Evolutionary conservation across 2,329 filamentous ascomycete genomes (phyloP).

Genomic region (Sporothrix globosa): DNA sequence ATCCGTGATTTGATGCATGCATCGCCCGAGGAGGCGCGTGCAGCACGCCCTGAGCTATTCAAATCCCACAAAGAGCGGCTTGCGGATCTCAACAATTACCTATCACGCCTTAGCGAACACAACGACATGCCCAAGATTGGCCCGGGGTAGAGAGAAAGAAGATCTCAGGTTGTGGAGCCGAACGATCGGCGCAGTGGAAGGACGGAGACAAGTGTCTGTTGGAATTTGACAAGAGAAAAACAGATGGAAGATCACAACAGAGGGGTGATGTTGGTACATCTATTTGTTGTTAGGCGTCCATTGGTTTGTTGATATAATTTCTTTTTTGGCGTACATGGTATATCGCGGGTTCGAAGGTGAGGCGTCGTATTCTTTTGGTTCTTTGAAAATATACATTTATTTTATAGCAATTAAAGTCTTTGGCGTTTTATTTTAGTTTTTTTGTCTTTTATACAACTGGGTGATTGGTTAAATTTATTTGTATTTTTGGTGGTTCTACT

Average conservation of each 20-base stretch:
- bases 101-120: slow-evolving; percentile 91
- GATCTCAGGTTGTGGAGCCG: background rate
- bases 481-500: background rate
- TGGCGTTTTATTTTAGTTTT: background rate
- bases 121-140: slow-evolving; percentile 87
- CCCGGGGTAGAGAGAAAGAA: slow-evolving; percentile 51
- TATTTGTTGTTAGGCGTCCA: background rate
- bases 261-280: background rate
- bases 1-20: slow-evolving; percentile 74
- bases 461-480: background rate
- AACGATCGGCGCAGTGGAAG: background rate
- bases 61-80: slow-evolving; percentile 98
- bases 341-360: background rate
- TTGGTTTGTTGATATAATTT: background rate
- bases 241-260: slow-evolving; percentile 10
- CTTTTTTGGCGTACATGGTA: background rate
- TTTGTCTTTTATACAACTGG: background rate
- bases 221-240: slow-evolving; percentile 6
- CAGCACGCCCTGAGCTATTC: slow-evolving; percentile 70
- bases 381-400: background rate
- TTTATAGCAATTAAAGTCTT: background rate
- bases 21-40: slow-evolving; percentile 45
- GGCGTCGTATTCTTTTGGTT: background rate
- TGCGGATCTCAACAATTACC: slow-evolving; percentile 91
- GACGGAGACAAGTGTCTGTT: background rate